Base-by-base conservation (phyloP, 2,329 filamentous ascomycete genomes). In the Cadophora sp. region DNA sequence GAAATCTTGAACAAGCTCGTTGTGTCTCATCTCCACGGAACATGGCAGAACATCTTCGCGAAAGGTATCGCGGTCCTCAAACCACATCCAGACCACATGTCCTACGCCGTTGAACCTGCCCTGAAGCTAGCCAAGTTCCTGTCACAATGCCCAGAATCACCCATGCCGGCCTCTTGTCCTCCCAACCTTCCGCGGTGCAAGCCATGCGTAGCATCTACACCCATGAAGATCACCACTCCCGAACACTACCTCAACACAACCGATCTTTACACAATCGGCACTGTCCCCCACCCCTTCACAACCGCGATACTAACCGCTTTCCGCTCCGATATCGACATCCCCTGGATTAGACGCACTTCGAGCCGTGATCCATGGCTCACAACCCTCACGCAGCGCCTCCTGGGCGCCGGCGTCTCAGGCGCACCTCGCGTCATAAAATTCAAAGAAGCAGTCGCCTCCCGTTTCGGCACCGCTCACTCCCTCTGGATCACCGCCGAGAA, bases 281-380 rank as follows among this genome's bases (percentile, higher is more conserved):
- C 90, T 0, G 91, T 98, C 14, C 95, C 95, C 0, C 96, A 99
- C 78, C 96, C 96, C 0, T 97, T 94, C 82, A 97, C 94, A 1
- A 84, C 93, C 51, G 86, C 89, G 64, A 87, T 89, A 14, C 83
- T 98, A 22, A 85, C 88, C 68, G 85, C 88, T 71, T 85, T 88
- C 67, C 84, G 87, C 50, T 84, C 88, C 2, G 81, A 84, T 1
- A 82, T 92, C 60, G 90, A 90, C 59, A 80, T 90, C 1, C 79
- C 83, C 8, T 91, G 88, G 82, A 86, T 94, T 69, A 87, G 91
- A 56, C 85, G 89, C 67, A 82, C 91, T 65, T 89, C 91, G 0
- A 81, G 84, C 34, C 92, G 94, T 29, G 93, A 99, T 78, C 81
- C 86, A 1, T 99, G 94, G 94, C 83, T 97, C 66, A 82, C 83